A percentile compares a stretch with the other conserved stretches of the same genome.
Evolutionary conservation across 208 protist species (phyloP).

Genomic region (Crithidia acanthocephali): DNA sequence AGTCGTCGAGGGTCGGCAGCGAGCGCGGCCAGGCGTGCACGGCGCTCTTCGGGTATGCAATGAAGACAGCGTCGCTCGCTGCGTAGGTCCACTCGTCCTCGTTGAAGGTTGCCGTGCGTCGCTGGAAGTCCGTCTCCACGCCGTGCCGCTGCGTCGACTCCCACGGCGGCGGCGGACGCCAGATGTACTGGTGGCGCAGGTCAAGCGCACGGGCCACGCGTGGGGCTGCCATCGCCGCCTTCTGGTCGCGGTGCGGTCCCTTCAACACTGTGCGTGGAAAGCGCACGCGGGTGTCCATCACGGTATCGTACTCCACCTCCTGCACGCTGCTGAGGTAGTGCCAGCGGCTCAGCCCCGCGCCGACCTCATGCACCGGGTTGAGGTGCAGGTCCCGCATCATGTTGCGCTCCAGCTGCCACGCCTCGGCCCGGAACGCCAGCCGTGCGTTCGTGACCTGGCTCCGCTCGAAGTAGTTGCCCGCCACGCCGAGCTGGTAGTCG

Average conservation of each 20-base stretch:
- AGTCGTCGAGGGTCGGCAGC: slow-evolving; percentile 83
- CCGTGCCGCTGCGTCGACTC: slow-evolving; percentile 58
- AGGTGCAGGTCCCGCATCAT: slow-evolving; percentile 84
- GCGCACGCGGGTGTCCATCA: slow-evolving; percentile 83
- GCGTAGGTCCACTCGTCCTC: slow-evolving; percentile 92
- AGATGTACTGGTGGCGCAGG: slow-evolving; percentile 83
- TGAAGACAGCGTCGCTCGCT: slow-evolving; percentile 88
- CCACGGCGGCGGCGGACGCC: slow-evolving; percentile 80
- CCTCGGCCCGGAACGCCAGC: slow-evolving; percentile 86
- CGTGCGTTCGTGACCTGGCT: slow-evolving; percentile 88
- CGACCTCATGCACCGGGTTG: slow-evolving; percentile 45
- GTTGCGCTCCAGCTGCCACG: slow-evolving; percentile 79
- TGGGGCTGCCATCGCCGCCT: slow-evolving; percentile 46
- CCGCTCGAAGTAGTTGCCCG: slow-evolving; percentile 76
- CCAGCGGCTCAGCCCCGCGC: slow-evolving; percentile 68
- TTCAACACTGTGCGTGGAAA: slow-evolving; percentile 90
- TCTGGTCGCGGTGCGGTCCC: slow-evolving; percentile 49
- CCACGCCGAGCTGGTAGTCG: slow-evolving; percentile 57
- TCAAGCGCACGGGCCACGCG: slow-evolving; percentile 72
- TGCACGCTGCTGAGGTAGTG: slow-evolving; percentile 83
- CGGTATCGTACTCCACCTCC: slow-evolving; percentile 87
- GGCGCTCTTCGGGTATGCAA: slow-evolving; percentile 74
- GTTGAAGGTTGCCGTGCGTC: slow-evolving; percentile 86
- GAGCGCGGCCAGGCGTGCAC: slow-evolving; percentile 83
- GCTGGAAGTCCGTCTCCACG: slow-evolving; percentile 86